These are phyloP conservation scores for Hypoxylon sp. DNA, from an alignment of 2,329 filamentous ascomycete genomes.

Conservation along the genomic window DNA sequence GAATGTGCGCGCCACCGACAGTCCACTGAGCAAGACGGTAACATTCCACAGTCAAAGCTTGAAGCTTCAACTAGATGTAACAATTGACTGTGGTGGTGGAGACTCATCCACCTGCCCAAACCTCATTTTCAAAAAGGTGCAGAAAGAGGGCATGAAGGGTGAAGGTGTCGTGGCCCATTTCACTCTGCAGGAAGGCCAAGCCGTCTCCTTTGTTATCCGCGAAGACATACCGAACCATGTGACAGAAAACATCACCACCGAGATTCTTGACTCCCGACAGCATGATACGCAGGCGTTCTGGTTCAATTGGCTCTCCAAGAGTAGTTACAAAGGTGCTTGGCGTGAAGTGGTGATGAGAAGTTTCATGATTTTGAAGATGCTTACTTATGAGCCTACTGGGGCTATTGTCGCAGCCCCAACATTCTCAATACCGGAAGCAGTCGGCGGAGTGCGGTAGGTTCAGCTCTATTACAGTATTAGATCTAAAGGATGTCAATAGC, in stretches of 20 bases:
- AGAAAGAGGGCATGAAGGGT: conserved; percentile 61
- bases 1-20: conserved; percentile 51
- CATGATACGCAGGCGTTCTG: conserved; percentile 76
- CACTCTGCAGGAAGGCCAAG: conserved; percentile 70
- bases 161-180: conserved; percentile 70
- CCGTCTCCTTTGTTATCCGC: conserved; percentile 73
- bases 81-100: conserved; percentile 66
- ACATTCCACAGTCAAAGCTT: conserved; percentile 67
- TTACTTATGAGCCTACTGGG: conserved; percentile 81
- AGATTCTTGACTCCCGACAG: conserved; percentile 68
- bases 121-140: conserved; percentile 64
- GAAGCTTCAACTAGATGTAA: conserved; percentile 73
- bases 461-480: neutral
- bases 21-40: conserved; percentile 64
- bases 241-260: conserved; percentile 65
- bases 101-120: conserved; percentile 57
- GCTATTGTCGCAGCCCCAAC: conserved; percentile 80
- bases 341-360: conserved; percentile 75
- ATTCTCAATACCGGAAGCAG: conserved; percentile 78
- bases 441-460: conserved; percentile 65
- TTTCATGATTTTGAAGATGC: conserved; percentile 76
- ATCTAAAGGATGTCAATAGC: conserved; percentile 4
- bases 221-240: conserved; percentile 67
- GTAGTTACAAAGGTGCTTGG: conserved; percentile 76
- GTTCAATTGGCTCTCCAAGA: conserved; percentile 76